These are phyloP conservation scores for Zygosaccharomyces sapae DNA, from an alignment of 1,139 yeast species.

Conservation along the genomic window DNA sequence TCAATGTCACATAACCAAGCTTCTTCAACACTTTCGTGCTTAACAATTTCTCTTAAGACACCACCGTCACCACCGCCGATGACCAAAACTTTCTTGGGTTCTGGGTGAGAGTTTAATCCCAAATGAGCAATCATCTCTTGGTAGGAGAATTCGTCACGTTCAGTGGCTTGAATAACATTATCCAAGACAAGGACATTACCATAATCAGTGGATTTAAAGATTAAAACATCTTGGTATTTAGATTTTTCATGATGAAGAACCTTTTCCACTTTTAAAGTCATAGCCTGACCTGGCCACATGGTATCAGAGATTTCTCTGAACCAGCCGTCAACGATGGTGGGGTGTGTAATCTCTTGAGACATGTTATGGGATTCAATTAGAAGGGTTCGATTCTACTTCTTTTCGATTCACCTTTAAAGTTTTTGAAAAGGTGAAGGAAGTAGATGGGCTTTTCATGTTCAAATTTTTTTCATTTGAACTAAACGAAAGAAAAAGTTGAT, in stretches of 20 bases:
- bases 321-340: constrained; percentile 79
- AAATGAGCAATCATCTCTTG: constrained; percentile 94
- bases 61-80: constrained; percentile 99
- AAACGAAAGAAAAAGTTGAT: neutral
- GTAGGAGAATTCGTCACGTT: constrained; percentile 89
- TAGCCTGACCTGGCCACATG: constrained; percentile 94
- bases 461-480: neutral
- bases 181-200: constrained; percentile 91
- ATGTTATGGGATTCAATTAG: constrained; percentile 1
- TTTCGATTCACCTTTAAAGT: neutral
- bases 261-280: constrained; percentile 77
- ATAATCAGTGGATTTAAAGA: constrained; percentile 80
- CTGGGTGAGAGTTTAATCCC: constrained; percentile 83
- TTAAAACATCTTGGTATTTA: constrained; percentile 82
- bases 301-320: constrained; percentile 82
- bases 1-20: constrained; percentile 91
- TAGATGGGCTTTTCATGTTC: neutral
- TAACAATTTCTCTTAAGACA: constrained; percentile 85
- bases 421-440: neutral
- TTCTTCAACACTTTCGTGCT: constrained; percentile 76
- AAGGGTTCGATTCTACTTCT: neutral
- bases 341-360: constrained; percentile 54
- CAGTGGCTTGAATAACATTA: constrained; percentile 88
- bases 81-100: constrained; percentile 83
- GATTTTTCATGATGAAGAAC: constrained; percentile 77